Evolutionary conservation across 140 eudicot species (phyloP).

Genomic region (Bidens hawaiensis): DNA sequence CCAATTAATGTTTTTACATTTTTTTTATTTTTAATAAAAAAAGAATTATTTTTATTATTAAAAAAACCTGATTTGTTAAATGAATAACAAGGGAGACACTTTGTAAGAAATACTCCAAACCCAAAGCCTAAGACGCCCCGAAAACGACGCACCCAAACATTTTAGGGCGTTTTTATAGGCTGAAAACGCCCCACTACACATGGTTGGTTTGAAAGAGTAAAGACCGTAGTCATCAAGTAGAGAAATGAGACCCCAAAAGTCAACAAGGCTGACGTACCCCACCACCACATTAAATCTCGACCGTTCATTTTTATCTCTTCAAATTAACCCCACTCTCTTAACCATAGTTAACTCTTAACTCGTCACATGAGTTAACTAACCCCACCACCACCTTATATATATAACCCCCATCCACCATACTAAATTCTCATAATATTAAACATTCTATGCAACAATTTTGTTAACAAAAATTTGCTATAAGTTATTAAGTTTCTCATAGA

Average conservation of each 20-base stretch:
- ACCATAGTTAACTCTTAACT: conserved; percentile 23
- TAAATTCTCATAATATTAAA: conserved; percentile 14
- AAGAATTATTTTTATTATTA: no score
- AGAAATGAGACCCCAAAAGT: neutral
- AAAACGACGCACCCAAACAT: no score
- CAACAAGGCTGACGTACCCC: neutral
- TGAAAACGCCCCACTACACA: no score
- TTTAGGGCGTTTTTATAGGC: no score
- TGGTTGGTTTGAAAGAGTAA: neutral
- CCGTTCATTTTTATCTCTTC: neutral
- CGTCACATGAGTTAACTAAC: conserved; percentile 14
- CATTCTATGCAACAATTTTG: conserved; percentile 2
- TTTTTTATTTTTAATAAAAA: no score
- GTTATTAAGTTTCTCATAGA: no score
- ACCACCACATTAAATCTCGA: neutral
- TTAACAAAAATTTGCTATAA: no score
- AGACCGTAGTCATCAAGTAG: neutral
- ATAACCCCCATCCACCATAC: conserved; percentile 14
- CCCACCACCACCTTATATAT: conserved; percentile 15
- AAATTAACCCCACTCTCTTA: neutral
- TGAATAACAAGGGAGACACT: no score
- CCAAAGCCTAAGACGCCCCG: no score
- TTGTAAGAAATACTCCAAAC: no score
- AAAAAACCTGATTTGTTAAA: no score
- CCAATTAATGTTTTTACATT: no score